phyloP scores from a whole-genome alignment of 495 filamentous ascomycete species.

The Neurospora sublineolata region DNA sequence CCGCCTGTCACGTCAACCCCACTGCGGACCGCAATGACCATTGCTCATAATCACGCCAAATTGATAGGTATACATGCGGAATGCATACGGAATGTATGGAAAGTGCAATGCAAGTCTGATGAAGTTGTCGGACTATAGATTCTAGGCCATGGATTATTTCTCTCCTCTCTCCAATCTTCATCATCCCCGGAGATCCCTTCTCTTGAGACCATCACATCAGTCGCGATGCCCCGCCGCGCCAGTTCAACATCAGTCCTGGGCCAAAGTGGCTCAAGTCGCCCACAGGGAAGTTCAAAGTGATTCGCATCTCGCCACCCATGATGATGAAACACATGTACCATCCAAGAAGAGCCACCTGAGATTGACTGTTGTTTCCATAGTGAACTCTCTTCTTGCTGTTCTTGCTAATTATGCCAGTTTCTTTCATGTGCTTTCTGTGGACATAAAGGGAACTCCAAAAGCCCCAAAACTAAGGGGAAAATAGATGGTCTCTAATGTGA shows the following conservation, averaged over 20 bases:
- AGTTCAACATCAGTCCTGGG: constrained; percentile 35
- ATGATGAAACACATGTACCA: constrained; percentile 46
- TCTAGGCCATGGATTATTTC: background rate
- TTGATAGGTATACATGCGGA: too few relatives aligned
- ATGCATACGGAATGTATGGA: background rate
- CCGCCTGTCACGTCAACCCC: background rate
- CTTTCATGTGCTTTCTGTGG: too few relatives aligned
- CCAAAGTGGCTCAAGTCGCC: constrained; percentile 44
- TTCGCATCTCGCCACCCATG: constrained; percentile 47
- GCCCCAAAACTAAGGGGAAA: too few relatives aligned
- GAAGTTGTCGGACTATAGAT: background rate
- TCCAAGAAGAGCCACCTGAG: constrained; percentile 29
- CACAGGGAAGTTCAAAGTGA: constrained; percentile 39
- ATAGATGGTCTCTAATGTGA: background rate
- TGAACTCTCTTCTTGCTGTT: too few relatives aligned
- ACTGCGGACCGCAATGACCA: background rate
- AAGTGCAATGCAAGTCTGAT: background rate
- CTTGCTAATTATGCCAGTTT: too few relatives aligned
- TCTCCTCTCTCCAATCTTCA: background rate
- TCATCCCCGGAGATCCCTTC: background rate
- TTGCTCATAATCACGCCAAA: background rate
- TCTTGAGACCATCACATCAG: background rate
- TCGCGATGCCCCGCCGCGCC: constrained; percentile 20
- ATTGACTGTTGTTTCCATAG: too few relatives aligned
- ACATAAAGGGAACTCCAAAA: too few relatives aligned